Evolutionary conservation across 2,329 filamentous ascomycete species (phyloP).

Genomic region (Aspergillus fumigatus): DNA sequence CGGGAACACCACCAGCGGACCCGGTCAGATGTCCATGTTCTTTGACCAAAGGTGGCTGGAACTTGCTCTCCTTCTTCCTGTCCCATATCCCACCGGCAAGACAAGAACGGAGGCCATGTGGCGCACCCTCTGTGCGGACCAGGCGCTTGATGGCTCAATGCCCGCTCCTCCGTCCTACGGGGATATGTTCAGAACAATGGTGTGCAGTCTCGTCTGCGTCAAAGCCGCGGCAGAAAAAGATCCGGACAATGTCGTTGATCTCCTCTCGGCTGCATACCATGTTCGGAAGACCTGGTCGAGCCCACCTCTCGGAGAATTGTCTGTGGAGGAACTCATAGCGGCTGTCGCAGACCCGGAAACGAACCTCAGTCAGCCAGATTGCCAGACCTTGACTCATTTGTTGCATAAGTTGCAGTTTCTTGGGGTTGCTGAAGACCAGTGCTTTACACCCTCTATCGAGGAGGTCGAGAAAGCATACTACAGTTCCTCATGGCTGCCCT

Average conservation of each 20-base stretch:
- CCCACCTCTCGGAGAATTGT: neutral
- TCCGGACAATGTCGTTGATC: neutral
- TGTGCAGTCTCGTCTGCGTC: neutral
- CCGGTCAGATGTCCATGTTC: conserved; percentile 1
- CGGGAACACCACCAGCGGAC: conserved; percentile 1
- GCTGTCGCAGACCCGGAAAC: neutral
- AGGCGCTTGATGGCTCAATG: neutral
- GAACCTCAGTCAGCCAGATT: conserved; percentile 1
- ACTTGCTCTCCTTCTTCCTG: conserved; percentile 1
- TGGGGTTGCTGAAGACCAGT: neutral
- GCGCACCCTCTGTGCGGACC: conserved; percentile 4
- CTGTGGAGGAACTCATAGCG: neutral
- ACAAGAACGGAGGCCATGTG: conserved; percentile 2
- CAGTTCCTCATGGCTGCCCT: neutral
- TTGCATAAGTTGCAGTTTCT: conserved; percentile 2
- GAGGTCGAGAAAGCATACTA: neutral
- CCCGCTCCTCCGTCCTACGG: neutral
- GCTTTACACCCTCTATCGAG: neutral
- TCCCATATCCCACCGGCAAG: neutral
- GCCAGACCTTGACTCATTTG: conserved; percentile 1
- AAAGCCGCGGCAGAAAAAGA: neutral
- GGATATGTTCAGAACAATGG: neutral
- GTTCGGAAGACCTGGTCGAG: neutral
- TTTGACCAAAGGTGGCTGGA: conserved; percentile 5
- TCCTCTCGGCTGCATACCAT: neutral